Evolutionary conservation across 2,329 filamentous ascomycete genomes (phyloP).

Genomic region (Aspergillus oerlinghausenensis): DNA sequence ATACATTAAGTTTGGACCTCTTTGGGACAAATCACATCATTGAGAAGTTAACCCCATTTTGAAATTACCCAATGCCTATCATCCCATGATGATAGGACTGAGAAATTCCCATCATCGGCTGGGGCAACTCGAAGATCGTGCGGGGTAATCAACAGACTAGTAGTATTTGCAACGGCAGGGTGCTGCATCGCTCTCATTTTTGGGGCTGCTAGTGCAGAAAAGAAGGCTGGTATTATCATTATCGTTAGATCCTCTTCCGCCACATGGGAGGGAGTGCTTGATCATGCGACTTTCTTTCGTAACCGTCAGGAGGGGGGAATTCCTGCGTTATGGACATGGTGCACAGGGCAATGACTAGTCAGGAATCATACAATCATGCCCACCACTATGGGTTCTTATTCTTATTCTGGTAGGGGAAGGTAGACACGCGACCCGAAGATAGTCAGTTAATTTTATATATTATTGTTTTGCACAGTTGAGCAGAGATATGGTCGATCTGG

Average conservation of each 20-base stretch:
- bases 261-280: not conserved
- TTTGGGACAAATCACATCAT: not conserved
- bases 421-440: not conserved
- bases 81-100: not conserved
- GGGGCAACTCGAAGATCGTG: not conserved
- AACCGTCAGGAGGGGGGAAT: not conserved
- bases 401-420: not conserved
- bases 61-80: not conserved
- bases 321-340: not conserved
- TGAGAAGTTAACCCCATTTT: not conserved
- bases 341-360: not conserved
- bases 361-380: not conserved
- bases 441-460: not conserved
- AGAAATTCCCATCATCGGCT: not conserved
- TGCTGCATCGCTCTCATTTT: not conserved
- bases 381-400: too few species aligned
- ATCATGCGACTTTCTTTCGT: not conserved
- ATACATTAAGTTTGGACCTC: not conserved
- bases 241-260: not conserved
- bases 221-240: not conserved
- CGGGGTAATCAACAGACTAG: not conserved
- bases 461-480: not conserved
- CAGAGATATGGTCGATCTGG: not conserved
- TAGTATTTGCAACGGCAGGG: not conserved
- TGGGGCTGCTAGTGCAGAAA: not conserved